These are phyloP conservation scores for Trichoderma arundinaceum DNA, from an alignment of 2,329 filamentous ascomycete genomes.

Conservation along the genomic window DNA sequence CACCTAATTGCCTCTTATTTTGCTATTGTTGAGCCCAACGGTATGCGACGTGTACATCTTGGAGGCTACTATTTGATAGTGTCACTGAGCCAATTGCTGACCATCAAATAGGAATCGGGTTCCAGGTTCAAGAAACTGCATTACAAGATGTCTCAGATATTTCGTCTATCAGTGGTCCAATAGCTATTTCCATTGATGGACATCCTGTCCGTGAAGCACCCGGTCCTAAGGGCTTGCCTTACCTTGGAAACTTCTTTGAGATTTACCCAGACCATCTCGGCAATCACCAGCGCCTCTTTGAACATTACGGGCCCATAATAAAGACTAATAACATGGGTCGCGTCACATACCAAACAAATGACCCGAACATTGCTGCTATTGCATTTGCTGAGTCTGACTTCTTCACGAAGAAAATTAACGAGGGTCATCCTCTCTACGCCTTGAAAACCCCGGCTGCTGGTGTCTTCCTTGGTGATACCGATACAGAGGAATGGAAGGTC, in stretches of 20 bases:
- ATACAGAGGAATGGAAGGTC: constrained; percentile 55
- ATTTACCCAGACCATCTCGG: constrained; percentile 63
- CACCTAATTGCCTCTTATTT: constrained; percentile 51
- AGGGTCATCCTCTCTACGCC: constrained; percentile 54
- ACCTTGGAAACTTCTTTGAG: constrained; percentile 61
- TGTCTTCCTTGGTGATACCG: constrained; percentile 57
- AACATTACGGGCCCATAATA: constrained; percentile 58
- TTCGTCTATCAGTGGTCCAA: constrained; percentile 40
- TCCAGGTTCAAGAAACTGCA: constrained; percentile 1
- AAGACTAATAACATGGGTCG: constrained; percentile 59
- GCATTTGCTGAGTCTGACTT: constrained; percentile 56
- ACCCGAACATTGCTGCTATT: constrained; percentile 53
- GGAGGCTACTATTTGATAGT: background rate
- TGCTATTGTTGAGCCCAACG: constrained; percentile 50
- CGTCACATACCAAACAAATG: constrained; percentile 57
- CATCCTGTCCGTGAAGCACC: constrained; percentile 56
- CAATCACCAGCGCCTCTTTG: constrained; percentile 61
- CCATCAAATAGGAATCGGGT: background rate
- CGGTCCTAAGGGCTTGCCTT: constrained; percentile 54
- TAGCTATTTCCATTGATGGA: constrained; percentile 56
- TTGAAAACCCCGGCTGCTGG: constrained; percentile 52
- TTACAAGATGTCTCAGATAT: constrained; percentile 43
- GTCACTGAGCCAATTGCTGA: background rate
- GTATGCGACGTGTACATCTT: constrained; percentile 36
- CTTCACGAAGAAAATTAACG: constrained; percentile 59